A percentile compares a stretch with the other conserved stretches of the same genome.
phyloP scores from a whole-genome alignment of 805 yeast genomes.

The Barnettozyma californica region DNA sequence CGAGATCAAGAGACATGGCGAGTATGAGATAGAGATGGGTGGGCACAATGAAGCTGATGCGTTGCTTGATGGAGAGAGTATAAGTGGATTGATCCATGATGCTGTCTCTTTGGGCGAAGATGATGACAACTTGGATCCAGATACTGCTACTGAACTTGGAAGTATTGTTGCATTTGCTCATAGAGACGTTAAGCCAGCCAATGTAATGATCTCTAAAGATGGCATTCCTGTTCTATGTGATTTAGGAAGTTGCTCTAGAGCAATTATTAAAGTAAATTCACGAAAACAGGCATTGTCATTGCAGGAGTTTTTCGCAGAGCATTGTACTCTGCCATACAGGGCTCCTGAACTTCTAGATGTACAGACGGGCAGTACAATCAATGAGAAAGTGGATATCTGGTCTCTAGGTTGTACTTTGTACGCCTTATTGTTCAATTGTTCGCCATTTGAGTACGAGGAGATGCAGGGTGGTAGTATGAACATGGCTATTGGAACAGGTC shows the following conservation, averaged over 20 bases:
- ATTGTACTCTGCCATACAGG: conserved; percentile 79
- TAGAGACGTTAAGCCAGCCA: conserved; percentile 85
- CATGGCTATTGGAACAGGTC: conserved; percentile 59
- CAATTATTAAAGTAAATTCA: conserved; percentile 46
- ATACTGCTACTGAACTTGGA: conserved; percentile 40
- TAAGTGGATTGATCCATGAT: conserved; percentile 28
- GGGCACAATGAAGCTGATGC: conserved; percentile 20
- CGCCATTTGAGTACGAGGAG: conserved; percentile 87
- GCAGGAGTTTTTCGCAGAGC: conserved; percentile 79
- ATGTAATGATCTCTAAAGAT: conserved; percentile 70
- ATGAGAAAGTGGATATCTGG: conserved; percentile 85
- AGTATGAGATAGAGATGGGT: conserved; percentile 9
- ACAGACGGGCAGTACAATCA: conserved; percentile 55
- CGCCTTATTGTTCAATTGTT: conserved; percentile 67
- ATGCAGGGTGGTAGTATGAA: conserved; percentile 76
- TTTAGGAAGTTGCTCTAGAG: conserved; percentile 72
- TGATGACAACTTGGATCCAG: conserved; percentile 1
- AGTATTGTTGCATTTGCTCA: conserved; percentile 74
- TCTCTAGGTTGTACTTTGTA: conserved; percentile 82
- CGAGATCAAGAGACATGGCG: conserved; percentile 5
- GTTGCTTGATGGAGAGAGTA: conserved; percentile 19
- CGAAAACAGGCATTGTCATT: conserved; percentile 69
- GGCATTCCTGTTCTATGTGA: conserved; percentile 79
- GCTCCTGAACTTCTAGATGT: conserved; percentile 90
- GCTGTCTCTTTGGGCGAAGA: conserved; percentile 13